Base-by-base conservation (phyloP, 2,329 filamentous ascomycete species). In the Lachnellula cervina region DNA sequence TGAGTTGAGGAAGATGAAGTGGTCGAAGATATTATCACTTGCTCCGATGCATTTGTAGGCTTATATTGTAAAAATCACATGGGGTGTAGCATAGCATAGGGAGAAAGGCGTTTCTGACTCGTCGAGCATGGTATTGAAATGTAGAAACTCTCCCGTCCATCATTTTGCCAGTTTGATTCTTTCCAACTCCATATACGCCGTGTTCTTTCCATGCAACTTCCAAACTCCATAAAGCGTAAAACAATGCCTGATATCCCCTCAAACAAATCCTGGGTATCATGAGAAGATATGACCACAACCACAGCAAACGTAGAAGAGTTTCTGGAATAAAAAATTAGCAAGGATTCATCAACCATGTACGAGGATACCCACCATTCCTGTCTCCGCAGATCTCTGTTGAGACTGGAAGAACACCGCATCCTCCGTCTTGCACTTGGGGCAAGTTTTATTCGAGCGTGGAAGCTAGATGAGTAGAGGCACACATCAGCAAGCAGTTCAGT, bases 371-470 rank as follows among this genome's bases (percentile, higher is more conserved):
- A 97, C 94, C 94, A 99, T 99, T 77, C 94, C 94, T 45, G 94
- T 99, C 74, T 97, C 92, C 49, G 90, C 90, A 65, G 88, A 96
- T 74, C 94, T 88, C 77, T 97, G 92, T 72, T 99, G 94, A 59
- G 92, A 97, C 77, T 99, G 94, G 79, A 99, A 99, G 77, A 96
- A 99, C 58, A 99, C 95, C 46, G 92, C 91, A 75, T 97, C 92
- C 65, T 85, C 84, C 72, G 94, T 88, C 63, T 82, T 81, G 79
- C 95, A 99, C 65, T 79, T 81, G 51, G 91, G 90, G 76, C 94
- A 99, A 58, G 81, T 81, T 75, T 89, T 90, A 71, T 90, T 89
- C 67, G 90, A 87, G 68, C 92, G 87, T 62, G 94, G 94, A 72
- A 97, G 89, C 92, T 97, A 83, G 70, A 79, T 5, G 64, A 66